Conservation (phyloP, 2,329 filamentous ascomycete species). For the Xylaria sp. region DNA sequence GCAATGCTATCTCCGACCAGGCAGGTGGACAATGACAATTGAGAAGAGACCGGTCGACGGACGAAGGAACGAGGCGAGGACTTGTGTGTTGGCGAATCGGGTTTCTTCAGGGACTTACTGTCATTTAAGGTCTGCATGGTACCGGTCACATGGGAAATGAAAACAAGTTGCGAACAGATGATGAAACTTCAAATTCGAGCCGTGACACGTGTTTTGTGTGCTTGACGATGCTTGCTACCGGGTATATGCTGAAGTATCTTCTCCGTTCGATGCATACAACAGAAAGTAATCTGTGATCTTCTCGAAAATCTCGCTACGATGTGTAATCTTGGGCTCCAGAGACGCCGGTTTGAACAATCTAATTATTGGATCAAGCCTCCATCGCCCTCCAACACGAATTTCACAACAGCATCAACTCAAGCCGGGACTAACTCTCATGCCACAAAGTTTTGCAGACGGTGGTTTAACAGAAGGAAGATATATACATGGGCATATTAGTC, state of each 20-base stretch:
- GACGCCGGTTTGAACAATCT: not conserved
- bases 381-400: not conserved
- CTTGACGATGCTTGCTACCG: not conserved
- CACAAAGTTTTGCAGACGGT: too few relatives aligned
- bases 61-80: constrained; percentile 33
- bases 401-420: not conserved
- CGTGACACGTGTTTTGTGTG: constrained; percentile 4
- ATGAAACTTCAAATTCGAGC: not conserved
- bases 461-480: too few relatives aligned
- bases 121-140: constrained; percentile 55
- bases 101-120: constrained; percentile 46
- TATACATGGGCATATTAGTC: too few relatives aligned
- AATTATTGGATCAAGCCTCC: too few relatives aligned
- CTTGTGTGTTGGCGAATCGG: constrained; percentile 42
- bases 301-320: not conserved
- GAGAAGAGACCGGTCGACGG: constrained; percentile 15
- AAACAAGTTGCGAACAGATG: constrained; percentile 37
- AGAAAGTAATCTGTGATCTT: not conserved
- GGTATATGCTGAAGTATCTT: not conserved
- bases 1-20: constrained; percentile 10
- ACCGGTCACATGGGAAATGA: constrained; percentile 58
- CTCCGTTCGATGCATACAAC: not conserved
- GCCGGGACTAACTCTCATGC: not conserved
- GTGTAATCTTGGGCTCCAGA: not conserved
- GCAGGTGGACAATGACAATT: constrained; percentile 22